A percentile compares a stretch with the other conserved stretches of the same genome.
Conservation (phyloP, 371 early-diverging fungal genomes). For the Apophysomyces variabilis region DNA sequence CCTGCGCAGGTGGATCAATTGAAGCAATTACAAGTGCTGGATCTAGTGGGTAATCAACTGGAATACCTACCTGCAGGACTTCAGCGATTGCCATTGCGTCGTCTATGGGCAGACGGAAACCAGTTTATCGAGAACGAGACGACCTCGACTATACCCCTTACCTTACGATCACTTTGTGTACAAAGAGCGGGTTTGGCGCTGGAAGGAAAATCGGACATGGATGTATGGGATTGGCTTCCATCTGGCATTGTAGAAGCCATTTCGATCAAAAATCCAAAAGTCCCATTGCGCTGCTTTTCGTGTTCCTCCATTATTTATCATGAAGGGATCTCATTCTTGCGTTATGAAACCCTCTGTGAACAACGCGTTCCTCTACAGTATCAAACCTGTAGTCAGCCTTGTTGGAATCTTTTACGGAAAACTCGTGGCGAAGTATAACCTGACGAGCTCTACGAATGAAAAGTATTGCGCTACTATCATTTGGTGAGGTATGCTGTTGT, state of each 20-base stretch:
- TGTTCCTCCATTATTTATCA: constrained; percentile 20
- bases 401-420: constrained; percentile 11
- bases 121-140: constrained; percentile 28
- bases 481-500: no score
- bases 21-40: constrained; percentile 49
- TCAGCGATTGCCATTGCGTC: constrained; percentile 24
- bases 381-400: constrained; percentile 21
- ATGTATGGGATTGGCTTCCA: background rate
- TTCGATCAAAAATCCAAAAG: constrained; percentile 17
- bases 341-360: constrained; percentile 3
- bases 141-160: background rate
- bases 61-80: constrained; percentile 52
- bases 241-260: constrained; percentile 11
- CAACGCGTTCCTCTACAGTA: constrained; percentile 13
- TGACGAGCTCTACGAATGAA: no score
- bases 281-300: constrained; percentile 14
- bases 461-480: no score
- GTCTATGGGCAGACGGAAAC: constrained; percentile 50
- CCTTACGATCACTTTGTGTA: constrained; percentile 15
- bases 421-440: no score
- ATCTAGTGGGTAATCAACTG: constrained; percentile 62
- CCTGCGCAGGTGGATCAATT: constrained; percentile 77
- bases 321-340: constrained; percentile 15
- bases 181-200: constrained; percentile 13
- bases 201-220: background rate